A percentile compares a stretch with the other conserved stretches of the same genome.
phyloP scores from a whole-genome alignment of 768 basidiomycete genomes.

The Amanita muscaria region DNA sequence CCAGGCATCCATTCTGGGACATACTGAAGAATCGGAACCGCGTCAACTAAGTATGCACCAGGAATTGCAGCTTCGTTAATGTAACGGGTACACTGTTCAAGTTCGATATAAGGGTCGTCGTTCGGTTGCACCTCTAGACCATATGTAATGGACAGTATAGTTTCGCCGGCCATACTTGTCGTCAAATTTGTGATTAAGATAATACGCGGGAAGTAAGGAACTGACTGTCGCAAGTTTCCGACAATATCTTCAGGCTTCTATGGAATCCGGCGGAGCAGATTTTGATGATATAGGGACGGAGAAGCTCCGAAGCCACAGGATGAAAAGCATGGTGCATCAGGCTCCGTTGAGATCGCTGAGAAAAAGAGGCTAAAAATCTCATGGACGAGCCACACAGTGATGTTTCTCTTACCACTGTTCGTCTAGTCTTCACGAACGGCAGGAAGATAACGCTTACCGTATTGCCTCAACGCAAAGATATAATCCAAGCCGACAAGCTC shows the following conservation, averaged over 20 bases:
- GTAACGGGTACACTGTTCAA: constrained; percentile 27
- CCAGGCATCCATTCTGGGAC: constrained; percentile 55
- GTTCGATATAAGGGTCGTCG: constrained; percentile 35
- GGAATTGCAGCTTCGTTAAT: constrained; percentile 28
- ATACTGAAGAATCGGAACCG: constrained; percentile 29
- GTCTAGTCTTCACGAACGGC: too few relatives aligned
- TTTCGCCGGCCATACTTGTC: constrained; percentile 31
- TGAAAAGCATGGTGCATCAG: not conserved
- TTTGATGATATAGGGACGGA: constrained; percentile 22
- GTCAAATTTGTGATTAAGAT: not conserved
- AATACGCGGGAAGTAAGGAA: not conserved
- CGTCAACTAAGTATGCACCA: constrained; percentile 38
- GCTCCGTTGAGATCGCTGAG: too few relatives aligned
- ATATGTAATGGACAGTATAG: constrained; percentile 35
- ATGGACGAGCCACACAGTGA: too few relatives aligned
- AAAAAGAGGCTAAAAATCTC: too few relatives aligned
- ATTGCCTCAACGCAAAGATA: not conserved
- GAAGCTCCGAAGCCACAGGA: constrained; percentile 29
- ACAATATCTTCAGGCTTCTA: constrained; percentile 17
- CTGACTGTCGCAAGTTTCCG: constrained; percentile 2
- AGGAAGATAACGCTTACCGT: constrained; percentile 14
- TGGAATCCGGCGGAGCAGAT: constrained; percentile 22
- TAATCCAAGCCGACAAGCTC: not conserved
- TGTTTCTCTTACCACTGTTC: too few relatives aligned
- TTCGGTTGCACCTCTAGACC: constrained; percentile 31